Base-by-base conservation (phyloP, 2,329 filamentous ascomycete species). In the Penicillium fuscoglaucum region DNA sequence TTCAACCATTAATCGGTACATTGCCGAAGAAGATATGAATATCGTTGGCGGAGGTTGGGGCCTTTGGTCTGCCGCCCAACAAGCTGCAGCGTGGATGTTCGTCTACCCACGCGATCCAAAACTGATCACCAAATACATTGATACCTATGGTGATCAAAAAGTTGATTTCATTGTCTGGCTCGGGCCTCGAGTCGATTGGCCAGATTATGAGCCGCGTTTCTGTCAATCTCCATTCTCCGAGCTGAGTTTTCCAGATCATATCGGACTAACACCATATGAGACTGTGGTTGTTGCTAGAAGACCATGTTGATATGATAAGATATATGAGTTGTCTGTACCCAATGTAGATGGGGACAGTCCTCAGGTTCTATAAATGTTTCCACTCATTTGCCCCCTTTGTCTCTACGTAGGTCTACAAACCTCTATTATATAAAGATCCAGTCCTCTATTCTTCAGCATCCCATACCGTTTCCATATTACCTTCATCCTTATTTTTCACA, bases 91-190 rank as follows among this genome's bases (percentile, higher is more conserved):
- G n/a, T 79, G 82, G 77, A 69, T 84, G 59, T 84, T 84, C 68
- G 78, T 83, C 28, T 84, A 84, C 63, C 82, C 82, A 1, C 76
- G 81, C 15, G 72, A 79, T n/a, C 74, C 79, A 4, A 74, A 68
- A 4, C 67, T 84, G 12, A 61, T 84, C 13, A 61, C 60, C 2
- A 73, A 72, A 55, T 84, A 84, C 60, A 44, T 84, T 29, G 64
- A 75, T 33, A 40, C 19, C 1, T 66, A 67, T 53, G 62, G 59
- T 0, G 39, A 47, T 54, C n/a, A 47, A 24, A 31, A 44, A 10
- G 57, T 67, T 17, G 54, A 66, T 37, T n/a, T 64, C n/a, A 64
- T 73, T 15, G 8, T 72, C 7, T 73, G 71, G 71, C 55, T 73
- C 17, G 71, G 71, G 6, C 70, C 71, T 1, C 57, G 51, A 31